Evolutionary conservation across 2,329 filamentous ascomycete genomes (phyloP).

Genomic region (Tolypocladium amazonense): DNA sequence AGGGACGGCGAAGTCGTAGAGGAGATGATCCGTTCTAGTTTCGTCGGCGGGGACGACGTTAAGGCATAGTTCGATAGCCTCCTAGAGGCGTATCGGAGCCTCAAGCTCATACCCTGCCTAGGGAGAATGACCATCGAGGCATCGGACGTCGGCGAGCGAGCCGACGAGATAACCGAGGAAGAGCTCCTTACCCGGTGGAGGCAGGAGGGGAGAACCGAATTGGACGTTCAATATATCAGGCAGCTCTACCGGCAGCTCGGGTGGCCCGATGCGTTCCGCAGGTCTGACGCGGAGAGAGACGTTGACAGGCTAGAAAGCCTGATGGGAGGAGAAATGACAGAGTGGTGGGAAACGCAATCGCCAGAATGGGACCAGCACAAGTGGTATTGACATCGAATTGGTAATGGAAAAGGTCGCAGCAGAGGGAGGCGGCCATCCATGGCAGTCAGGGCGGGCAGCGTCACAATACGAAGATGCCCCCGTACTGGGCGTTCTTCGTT

Average conservation of each 20-base stretch:
- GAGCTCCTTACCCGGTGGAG: neutral
- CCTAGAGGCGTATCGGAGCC: neutral
- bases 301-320: neutral
- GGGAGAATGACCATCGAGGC: neutral
- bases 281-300: neutral
- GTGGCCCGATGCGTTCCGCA: neutral
- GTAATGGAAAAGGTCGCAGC: no score
- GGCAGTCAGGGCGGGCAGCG: no score
- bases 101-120: neutral
- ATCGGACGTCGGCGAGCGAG: neutral
- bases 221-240: neutral
- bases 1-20: neutral
- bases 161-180: neutral
- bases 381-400: neutral
- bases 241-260: neutral
- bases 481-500: no score
- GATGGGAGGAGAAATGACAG: neutral
- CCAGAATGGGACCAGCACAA: neutral
- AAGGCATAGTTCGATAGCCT: neutral
- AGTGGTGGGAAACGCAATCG: neutral
- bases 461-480: no score
- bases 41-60: neutral
- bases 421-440: no score
- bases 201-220: neutral
- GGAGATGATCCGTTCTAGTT: neutral